Percentiles rank a stretch among this genome's conserved stretches.
Evolutionary conservation across 1,284 basidiomycete species (phyloP).

Genomic region (Irpex sp.): DNA sequence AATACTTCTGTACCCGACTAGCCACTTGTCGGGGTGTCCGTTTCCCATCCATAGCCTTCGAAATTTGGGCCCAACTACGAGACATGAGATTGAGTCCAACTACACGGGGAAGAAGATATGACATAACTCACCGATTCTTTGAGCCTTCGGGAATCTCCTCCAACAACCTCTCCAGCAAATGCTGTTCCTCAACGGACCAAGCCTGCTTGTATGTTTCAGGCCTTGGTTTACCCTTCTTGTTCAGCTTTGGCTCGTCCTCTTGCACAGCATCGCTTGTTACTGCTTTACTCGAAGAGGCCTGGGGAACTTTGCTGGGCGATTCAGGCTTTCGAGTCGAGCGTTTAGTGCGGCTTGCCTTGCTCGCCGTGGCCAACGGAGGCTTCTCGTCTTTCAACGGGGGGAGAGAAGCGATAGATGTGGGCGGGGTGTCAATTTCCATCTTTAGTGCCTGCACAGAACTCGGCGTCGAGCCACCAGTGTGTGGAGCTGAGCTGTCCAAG

Average conservation of each 20-base stretch:
- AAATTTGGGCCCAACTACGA: slow-evolving; percentile 75
- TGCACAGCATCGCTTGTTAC: neutral
- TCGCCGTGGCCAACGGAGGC: neutral
- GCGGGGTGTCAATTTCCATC: neutral
- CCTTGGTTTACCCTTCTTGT: slow-evolving; percentile 33
- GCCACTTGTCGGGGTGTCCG: slow-evolving; percentile 80
- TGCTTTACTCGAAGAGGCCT: slow-evolving; percentile 1
- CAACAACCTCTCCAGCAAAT: slow-evolving; percentile 64
- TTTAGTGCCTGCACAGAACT: neutral
- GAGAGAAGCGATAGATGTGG: neutral
- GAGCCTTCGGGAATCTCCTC: slow-evolving; percentile 76
- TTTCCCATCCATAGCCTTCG: slow-evolving; percentile 69
- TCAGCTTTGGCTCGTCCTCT: slow-evolving; percentile 14
- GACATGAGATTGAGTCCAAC: neutral
- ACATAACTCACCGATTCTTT: slow-evolving; percentile 54
- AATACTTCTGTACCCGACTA: slow-evolving; percentile 81
- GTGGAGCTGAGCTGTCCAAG: slow-evolving; percentile 10
- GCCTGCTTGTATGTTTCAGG: slow-evolving; percentile 73
- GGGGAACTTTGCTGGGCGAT: neutral
- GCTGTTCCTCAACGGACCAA: slow-evolving; percentile 73
- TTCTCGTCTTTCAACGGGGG: neutral
- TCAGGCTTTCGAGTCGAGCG: slow-evolving; percentile 7
- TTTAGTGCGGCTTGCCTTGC: slow-evolving; percentile 1
- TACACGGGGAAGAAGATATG: neutral
- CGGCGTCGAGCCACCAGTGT: slow-evolving; percentile 10